These are phyloP conservation scores for Pycnococcus provasolii DNA, from an alignment of 139 green algal genomes.

Conservation along the genomic window DNA sequence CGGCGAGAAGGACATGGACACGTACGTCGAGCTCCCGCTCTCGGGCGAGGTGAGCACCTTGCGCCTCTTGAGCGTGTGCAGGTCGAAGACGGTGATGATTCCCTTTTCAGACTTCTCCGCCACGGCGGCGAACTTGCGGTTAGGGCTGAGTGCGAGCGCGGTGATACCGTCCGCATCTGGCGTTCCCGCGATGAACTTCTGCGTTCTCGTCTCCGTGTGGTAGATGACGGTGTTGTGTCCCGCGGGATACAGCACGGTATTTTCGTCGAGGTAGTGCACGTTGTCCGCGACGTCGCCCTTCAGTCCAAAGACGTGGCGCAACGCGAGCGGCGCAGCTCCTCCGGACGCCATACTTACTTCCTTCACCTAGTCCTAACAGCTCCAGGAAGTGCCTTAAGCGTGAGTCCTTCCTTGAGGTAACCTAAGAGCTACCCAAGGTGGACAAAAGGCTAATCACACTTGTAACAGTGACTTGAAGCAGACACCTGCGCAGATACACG, in stretches of 20 bases:
- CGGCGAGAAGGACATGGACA: conserved; percentile 64
- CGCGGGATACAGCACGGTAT: conserved; percentile 55
- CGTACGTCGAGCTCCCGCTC: conserved; percentile 37
- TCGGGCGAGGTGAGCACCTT: conserved; percentile 63
- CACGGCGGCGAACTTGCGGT: conserved; percentile 61
- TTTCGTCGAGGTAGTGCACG: conserved; percentile 63
- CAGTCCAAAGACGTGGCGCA: conserved; percentile 65
- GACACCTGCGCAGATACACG: too few species aligned
- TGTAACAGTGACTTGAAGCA: too few species aligned
- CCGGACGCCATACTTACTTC: too few species aligned
- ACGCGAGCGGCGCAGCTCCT: too few species aligned
- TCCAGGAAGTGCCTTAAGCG: too few species aligned
- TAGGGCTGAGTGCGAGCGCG: conserved; percentile 54
- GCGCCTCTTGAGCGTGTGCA: conserved; percentile 70
- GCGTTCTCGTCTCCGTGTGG: conserved; percentile 43
- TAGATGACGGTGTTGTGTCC: conserved; percentile 69
- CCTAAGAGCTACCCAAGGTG: too few species aligned
- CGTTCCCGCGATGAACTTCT: conserved; percentile 31
- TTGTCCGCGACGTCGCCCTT: conserved; percentile 50
- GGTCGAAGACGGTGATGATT: conserved; percentile 71
- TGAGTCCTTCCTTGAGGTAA: too few species aligned
- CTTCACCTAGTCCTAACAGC: too few species aligned
- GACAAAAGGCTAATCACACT: too few species aligned
- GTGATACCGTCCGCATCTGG: conserved; percentile 50
- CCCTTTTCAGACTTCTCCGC: conserved; percentile 46